Evolutionary conservation across 768 basidiomycete genomes (phyloP).

Genomic region (Suillus fuscotomentosus): DNA sequence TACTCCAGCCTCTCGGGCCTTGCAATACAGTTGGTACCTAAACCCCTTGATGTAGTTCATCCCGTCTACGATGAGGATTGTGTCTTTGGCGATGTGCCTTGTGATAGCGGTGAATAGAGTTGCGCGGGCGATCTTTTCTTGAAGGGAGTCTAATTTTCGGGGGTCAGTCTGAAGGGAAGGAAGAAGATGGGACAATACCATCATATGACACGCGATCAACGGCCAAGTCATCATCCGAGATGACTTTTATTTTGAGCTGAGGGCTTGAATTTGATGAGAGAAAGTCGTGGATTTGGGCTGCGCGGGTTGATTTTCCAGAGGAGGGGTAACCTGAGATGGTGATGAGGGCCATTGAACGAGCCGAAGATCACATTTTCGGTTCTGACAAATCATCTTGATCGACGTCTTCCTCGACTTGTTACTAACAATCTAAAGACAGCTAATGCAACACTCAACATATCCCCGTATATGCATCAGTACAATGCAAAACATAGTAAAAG

Average conservation of each 20-base stretch:
- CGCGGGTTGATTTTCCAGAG: conserved; percentile 82
- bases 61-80: conserved; percentile 85
- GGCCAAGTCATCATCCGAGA: conserved; percentile 76
- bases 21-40: conserved; percentile 97
- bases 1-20: conserved; percentile 83
- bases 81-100: conserved; percentile 66
- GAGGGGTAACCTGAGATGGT: conserved; percentile 87
- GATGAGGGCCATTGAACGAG: conserved; percentile 78
- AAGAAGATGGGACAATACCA: conserved; percentile 42
- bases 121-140: conserved; percentile 88
- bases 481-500: too few relatives aligned
- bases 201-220: conserved; percentile 68
- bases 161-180: conserved; percentile 1
- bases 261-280: conserved; percentile 28
- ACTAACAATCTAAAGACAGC: too few relatives aligned
- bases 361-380: not conserved
- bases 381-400: too few relatives aligned
- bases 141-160: conserved; percentile 57
- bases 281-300: conserved; percentile 56
- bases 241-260: conserved; percentile 39
- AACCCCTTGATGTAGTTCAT: conserved; percentile 99
- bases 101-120: conserved; percentile 82
- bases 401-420: too few relatives aligned
- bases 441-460: too few relatives aligned
- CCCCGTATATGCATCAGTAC: too few relatives aligned